Evolutionary conservation across 2,329 filamentous ascomycete genomes (phyloP).

Genomic region (Alternaria sp.): DNA sequence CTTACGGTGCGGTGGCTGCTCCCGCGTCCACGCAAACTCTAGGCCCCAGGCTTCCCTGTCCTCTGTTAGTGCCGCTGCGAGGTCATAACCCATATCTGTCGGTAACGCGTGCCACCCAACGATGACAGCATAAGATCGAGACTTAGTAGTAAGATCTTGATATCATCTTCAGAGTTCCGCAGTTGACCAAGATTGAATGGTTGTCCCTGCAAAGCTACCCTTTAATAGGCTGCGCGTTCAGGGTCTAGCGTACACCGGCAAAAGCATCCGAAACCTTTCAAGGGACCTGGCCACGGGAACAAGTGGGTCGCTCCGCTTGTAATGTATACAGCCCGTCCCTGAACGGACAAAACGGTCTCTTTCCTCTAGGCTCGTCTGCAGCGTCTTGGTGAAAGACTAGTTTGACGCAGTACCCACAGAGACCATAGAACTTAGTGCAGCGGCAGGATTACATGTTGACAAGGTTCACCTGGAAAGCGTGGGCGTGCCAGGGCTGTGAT

Average conservation of each 20-base stretch:
- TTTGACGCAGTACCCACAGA: conserved; percentile 13
- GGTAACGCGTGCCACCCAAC: neutral
- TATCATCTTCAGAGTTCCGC: neutral
- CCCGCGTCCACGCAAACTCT: conserved; percentile 23
- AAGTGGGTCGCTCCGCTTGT: conserved; percentile 5
- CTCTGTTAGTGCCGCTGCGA: neutral
- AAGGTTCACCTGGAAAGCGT: neutral
- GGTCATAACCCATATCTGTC: neutral
- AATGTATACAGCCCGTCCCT: neutral
- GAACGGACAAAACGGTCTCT: conserved; percentile 12
- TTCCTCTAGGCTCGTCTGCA: conserved; percentile 16
- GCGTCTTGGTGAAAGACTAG: conserved; percentile 14
- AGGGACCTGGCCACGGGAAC: neutral
- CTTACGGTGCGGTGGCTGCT: conserved; percentile 22
- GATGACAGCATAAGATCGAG: neutral
- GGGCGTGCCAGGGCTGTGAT: neutral
- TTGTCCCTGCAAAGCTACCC: conserved; percentile 2
- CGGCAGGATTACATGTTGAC: conserved; percentile 4
- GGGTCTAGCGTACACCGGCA: conserved; percentile 4
- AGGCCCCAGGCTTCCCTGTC: conserved; percentile 4
- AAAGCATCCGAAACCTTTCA: conserved; percentile 9
- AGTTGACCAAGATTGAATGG: neutral
- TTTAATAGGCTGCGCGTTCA: neutral
- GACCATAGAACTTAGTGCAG: conserved; percentile 2
- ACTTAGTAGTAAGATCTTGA: neutral